phyloP scores from a whole-genome alignment of 768 basidiomycete genomes.

The Boletus bicolor region DNA sequence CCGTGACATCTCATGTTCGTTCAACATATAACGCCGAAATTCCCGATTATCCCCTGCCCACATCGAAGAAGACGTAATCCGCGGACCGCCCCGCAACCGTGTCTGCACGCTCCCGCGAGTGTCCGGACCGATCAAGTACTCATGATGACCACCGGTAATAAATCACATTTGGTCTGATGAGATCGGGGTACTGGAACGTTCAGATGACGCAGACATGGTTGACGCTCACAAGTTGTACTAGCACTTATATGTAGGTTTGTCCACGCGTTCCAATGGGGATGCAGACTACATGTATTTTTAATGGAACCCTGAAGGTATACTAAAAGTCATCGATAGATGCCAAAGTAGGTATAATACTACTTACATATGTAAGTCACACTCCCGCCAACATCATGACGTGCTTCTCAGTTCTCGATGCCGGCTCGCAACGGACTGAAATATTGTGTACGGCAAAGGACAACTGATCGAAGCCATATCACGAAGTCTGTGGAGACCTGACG shows the following conservation, averaged over 20 bases:
- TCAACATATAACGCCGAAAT: background rate
- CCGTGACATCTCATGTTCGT: background rate
- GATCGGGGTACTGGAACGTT: constrained; percentile 25
- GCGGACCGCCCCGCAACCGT: constrained; percentile 10
- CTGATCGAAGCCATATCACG: no score
- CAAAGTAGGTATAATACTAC: no score
- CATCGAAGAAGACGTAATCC: constrained; percentile 61
- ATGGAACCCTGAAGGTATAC: constrained; percentile 4
- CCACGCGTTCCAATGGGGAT: constrained; percentile 1
- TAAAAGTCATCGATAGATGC: no score
- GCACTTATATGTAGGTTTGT: constrained; percentile 63
- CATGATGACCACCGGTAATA: constrained; percentile 2
- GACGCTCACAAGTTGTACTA: background rate
- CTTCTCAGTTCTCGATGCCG: no score
- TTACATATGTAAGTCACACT: no score
- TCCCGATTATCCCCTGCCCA: constrained; percentile 31
- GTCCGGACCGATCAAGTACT: constrained; percentile 6
- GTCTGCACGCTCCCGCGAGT: constrained; percentile 36
- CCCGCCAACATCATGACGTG: no score
- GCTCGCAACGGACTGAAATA: no score
- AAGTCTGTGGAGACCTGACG: no score
- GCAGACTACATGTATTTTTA: background rate
- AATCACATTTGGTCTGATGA: constrained; percentile 34
- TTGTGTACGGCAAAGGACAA: no score
- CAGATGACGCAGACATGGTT: constrained; percentile 2